phyloP scores from a whole-genome alignment of 768 basidiomycete species.

The Naganishia randhawae region DNA sequence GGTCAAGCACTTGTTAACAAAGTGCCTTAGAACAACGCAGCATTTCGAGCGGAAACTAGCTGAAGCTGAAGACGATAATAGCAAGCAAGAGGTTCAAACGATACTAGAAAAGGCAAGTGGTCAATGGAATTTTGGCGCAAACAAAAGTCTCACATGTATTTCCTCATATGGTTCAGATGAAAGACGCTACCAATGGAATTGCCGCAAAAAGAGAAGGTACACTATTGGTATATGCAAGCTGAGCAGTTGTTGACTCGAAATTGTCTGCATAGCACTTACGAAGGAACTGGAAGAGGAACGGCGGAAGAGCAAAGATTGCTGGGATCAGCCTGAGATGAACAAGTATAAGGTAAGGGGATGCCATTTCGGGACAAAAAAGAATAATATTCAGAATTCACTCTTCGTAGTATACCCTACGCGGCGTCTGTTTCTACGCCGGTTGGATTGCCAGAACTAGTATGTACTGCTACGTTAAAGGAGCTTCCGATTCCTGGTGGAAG shows the following conservation, averaged over 20 bases:
- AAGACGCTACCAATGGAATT: not conserved
- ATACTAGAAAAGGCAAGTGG: constrained; percentile 2
- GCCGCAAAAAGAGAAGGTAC: not conserved
- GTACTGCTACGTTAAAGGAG: constrained; percentile 12
- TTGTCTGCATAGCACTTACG: not conserved
- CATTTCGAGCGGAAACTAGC: constrained; percentile 17
- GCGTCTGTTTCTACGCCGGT: constrained; percentile 19
- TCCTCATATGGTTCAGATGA: not conserved
- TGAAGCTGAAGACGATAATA: not conserved
- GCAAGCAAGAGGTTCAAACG: not conserved
- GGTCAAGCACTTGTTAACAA: not conserved
- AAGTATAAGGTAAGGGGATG: not conserved
- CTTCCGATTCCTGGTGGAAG: constrained; percentile 4
- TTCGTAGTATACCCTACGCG: constrained; percentile 6
- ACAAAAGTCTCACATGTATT: not conserved
- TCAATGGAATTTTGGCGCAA: not conserved
- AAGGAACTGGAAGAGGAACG: constrained; percentile 11
- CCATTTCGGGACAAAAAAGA: not conserved
- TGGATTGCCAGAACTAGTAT: constrained; percentile 20
- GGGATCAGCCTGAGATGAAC: constrained; percentile 13
- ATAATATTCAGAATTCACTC: not conserved
- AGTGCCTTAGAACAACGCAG: not conserved
- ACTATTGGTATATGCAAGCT: no score
- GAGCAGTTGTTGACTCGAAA: not conserved
- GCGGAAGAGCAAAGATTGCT: constrained; percentile 15